These are phyloP conservation scores for Scenedesmus sp. DNA, from an alignment of 163 green algal genomes.

Conservation along the genomic window DNA sequence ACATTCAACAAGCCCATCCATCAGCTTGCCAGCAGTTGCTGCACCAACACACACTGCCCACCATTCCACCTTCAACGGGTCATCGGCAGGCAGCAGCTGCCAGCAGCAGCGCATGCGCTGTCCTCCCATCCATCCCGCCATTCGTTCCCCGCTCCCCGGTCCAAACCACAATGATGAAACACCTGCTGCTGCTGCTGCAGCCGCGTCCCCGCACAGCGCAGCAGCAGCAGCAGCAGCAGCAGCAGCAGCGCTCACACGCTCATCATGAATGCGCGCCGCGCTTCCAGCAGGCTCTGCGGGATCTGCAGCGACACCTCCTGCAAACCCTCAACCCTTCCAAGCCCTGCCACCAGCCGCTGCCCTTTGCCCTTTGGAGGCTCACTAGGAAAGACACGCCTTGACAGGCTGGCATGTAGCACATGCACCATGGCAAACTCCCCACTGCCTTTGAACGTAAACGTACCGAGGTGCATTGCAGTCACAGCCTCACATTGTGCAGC, in stretches of 20 bases:
- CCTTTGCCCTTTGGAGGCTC: constrained; percentile 38
- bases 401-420: background rate
- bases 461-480: constrained; percentile 20
- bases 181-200: too few relatives aligned
- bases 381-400: background rate
- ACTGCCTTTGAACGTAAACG: constrained; percentile 42
- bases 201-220: too few relatives aligned
- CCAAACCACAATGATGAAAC: too few relatives aligned
- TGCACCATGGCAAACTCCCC: constrained; percentile 38
- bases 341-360: background rate
- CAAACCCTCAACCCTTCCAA: background rate
- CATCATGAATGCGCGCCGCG: background rate
- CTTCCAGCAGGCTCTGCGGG: background rate
- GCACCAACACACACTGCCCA: too few relatives aligned
- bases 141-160: too few relatives aligned
- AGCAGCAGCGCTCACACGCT: background rate
- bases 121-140: too few relatives aligned
- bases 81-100: too few relatives aligned
- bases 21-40: too few relatives aligned
- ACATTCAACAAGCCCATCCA: too few relatives aligned
- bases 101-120: too few relatives aligned
- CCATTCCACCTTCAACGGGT: too few relatives aligned
- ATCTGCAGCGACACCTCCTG: background rate
- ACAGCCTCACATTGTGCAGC: background rate
- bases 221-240: too few relatives aligned